A percentile compares a stretch with the other conserved stretches of the same genome.
Evolutionary conservation across 129 eudicot species (phyloP).

Genomic region (Helichrysum umbraculigerum): DNA sequence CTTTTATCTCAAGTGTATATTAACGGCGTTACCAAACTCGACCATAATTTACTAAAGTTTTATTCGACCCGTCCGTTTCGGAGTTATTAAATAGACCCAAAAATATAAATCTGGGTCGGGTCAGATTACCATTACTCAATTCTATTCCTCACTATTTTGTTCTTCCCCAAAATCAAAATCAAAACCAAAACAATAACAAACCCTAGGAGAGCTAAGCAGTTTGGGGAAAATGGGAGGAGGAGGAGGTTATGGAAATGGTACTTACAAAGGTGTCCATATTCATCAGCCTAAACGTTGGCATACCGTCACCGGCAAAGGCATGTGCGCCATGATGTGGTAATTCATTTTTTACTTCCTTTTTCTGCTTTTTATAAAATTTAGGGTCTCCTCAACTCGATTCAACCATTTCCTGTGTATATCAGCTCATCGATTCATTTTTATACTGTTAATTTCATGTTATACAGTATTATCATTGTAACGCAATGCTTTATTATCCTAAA

Average conservation of each 20-base stretch:
- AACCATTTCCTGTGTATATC: not conserved
- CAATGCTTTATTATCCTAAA: not conserved
- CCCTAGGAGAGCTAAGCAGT: not conserved
- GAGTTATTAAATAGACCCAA: too few relatives aligned
- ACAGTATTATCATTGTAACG: not conserved
- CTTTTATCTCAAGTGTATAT: too few relatives aligned
- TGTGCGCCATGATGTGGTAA: conserved; percentile 79
- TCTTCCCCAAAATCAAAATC: not conserved
- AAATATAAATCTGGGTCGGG: too few relatives aligned
- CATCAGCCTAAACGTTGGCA: conserved; percentile 89
- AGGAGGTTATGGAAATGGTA: conserved; percentile 55
- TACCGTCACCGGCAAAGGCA: conserved; percentile 74
- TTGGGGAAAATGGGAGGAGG: conserved; percentile 34
- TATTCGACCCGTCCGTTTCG: not conserved
- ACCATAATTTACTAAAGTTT: too few relatives aligned
- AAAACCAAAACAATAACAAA: not conserved
- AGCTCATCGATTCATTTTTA: not conserved
- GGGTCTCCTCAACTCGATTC: not conserved
- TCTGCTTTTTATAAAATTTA: not conserved
- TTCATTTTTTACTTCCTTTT: not conserved
- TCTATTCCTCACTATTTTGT: not conserved
- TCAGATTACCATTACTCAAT: too few relatives aligned
- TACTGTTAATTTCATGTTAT: not conserved
- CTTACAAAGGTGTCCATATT: conserved; percentile 64
- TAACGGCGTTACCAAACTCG: too few relatives aligned